These are phyloP conservation scores for Pichia sp. DNA, from an alignment of 1,139 yeast genomes.

Conservation along the genomic window DNA sequence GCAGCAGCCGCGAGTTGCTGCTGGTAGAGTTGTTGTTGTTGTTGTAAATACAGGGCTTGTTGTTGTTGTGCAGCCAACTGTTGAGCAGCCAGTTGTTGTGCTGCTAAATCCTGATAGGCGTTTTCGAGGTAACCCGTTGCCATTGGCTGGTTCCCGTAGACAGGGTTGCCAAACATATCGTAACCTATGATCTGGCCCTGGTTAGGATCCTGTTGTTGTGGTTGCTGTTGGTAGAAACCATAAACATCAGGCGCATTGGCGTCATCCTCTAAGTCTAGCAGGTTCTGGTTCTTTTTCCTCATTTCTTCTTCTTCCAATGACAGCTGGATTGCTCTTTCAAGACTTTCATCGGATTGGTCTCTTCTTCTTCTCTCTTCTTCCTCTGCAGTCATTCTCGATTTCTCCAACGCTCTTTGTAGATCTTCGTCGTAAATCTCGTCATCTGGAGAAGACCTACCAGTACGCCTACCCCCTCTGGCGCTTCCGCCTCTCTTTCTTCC, in stretches of 20 bases:
- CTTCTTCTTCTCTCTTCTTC: conserved; percentile 68
- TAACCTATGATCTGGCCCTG: conserved; percentile 36
- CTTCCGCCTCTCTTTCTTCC: conserved; percentile 20
- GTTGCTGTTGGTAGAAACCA: conserved; percentile 30
- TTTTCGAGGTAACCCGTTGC: conserved; percentile 44
- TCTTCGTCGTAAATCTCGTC: conserved; percentile 68
- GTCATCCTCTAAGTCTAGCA: conserved; percentile 52
- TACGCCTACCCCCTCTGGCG: conserved; percentile 12
- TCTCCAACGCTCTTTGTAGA: conserved; percentile 75
- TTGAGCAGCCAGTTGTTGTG: conserved; percentile 33
- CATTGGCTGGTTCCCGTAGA: conserved; percentile 44
- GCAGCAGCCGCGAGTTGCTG: conserved; percentile 32
- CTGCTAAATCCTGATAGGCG: conserved; percentile 35
- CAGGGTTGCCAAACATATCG: conserved; percentile 80
- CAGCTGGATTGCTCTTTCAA: conserved; percentile 75
- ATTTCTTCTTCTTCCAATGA: conserved; percentile 86
- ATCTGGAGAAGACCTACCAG: neutral
- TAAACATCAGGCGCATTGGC: conserved; percentile 28
- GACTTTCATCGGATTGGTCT: conserved; percentile 59
- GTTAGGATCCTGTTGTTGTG: conserved; percentile 22
- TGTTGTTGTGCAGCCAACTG: conserved; percentile 19
- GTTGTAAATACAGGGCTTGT: conserved; percentile 26
- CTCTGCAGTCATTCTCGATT: conserved; percentile 77
- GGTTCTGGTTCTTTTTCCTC: conserved; percentile 50
- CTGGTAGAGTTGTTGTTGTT: conserved; percentile 31